Evolutionary conservation across 345 rosid genomes (phyloP).

Genomic region (Hypericum androsaemum): DNA sequence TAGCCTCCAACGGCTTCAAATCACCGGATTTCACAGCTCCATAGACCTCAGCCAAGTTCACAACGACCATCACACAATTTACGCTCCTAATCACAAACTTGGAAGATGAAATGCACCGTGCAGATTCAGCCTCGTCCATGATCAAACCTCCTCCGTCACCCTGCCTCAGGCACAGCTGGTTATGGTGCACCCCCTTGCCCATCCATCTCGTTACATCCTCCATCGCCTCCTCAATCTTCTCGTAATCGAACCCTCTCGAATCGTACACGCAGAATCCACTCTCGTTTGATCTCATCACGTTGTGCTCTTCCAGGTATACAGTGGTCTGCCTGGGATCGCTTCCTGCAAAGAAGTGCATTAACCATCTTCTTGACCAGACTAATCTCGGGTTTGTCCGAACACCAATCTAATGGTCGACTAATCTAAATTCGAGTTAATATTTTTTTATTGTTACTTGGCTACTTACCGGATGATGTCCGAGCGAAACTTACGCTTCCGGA

Average conservation of each 20-base stretch:
- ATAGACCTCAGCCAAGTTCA: conserved; percentile 35
- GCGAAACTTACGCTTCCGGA: conserved; percentile 46
- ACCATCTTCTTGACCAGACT: too few relatives aligned
- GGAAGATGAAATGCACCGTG: conserved; percentile 18
- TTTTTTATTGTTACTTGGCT: background rate
- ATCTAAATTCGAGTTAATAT: background rate
- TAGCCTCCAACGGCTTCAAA: conserved; percentile 32
- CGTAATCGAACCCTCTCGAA: conserved; percentile 41
- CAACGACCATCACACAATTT: conserved; percentile 43
- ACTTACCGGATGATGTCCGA: conserved; percentile 39
- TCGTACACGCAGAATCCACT: conserved; percentile 49
- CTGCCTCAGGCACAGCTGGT: conserved; percentile 34
- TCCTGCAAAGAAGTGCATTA: conserved; percentile 16
- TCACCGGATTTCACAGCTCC: conserved; percentile 34
- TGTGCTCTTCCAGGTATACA: conserved; percentile 50
- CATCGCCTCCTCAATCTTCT: conserved; percentile 18
- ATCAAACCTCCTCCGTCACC: conserved; percentile 16
- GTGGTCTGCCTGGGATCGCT: conserved; percentile 21
- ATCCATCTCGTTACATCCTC: conserved; percentile 45
- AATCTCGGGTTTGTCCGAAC: too few relatives aligned
- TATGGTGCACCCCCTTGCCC: conserved; percentile 46
- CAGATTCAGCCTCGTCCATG: conserved; percentile 18
- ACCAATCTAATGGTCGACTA: background rate
- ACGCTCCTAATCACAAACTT: conserved; percentile 39
- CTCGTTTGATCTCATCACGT: conserved; percentile 38